Evolutionary conservation across 257 asterid species (phyloP).

Genomic region (Rauvolfia tetraphylla): DNA sequence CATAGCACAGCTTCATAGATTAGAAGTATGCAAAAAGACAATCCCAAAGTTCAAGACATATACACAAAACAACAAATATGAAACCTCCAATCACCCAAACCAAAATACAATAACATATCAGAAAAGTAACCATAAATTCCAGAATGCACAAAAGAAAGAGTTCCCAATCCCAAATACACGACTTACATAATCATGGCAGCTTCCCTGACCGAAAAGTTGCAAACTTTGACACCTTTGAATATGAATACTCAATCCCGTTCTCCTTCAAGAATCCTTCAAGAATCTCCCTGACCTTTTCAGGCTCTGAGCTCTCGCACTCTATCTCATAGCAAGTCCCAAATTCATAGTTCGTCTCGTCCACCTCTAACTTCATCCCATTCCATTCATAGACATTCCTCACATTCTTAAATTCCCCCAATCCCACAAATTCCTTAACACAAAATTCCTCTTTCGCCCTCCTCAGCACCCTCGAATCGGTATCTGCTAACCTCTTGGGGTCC

Average conservation of each 20-base stretch:
- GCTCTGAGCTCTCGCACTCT: constrained; percentile 86
- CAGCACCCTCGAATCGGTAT: constrained; percentile 61
- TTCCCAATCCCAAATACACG: background rate
- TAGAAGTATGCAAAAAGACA: background rate
- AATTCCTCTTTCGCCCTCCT: constrained; percentile 72
- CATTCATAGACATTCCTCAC: constrained; percentile 78
- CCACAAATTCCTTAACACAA: constrained; percentile 53
- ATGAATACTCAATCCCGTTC: constrained; percentile 58
- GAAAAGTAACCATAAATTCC: background rate
- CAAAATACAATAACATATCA: background rate
- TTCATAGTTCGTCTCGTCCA: constrained; percentile 74
- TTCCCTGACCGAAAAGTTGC: constrained; percentile 78
- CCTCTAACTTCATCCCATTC: constrained; percentile 78
- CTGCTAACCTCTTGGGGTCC: constrained; percentile 43
- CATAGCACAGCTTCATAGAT: too few species aligned
- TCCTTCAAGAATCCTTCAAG: constrained; percentile 66
- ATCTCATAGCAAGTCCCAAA: constrained; percentile 88
- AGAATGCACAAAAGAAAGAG: background rate
- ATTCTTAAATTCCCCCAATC: constrained; percentile 78
- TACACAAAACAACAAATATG: background rate
- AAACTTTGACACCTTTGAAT: constrained; percentile 74
- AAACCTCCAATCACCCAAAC: background rate
- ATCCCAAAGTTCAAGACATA: background rate
- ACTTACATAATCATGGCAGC: constrained; percentile 58
- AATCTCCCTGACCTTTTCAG: constrained; percentile 69